phyloP scores from a whole-genome alignment of 768 basidiomycete genomes.

The Pleurotus djamor region DNA sequence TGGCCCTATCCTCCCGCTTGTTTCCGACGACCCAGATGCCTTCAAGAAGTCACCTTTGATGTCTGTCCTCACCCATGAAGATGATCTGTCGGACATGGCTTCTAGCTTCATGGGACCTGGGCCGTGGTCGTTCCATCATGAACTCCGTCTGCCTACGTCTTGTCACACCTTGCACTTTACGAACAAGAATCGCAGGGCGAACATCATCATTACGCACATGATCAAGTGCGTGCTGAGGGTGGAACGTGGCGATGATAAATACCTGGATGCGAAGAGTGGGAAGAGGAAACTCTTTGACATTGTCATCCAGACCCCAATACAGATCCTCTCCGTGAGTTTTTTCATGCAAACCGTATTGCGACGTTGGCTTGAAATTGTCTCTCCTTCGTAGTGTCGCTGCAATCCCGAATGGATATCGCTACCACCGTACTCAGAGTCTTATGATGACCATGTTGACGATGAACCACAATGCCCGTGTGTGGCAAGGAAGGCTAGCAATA shows the following conservation, averaged over 20 bases:
- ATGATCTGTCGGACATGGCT: constrained; percentile 53
- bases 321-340: constrained; percentile 77
- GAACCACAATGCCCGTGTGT: constrained; percentile 47
- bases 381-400: constrained; percentile 63
- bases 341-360: background rate
- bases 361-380: background rate
- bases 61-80: constrained; percentile 42
- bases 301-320: constrained; percentile 80
- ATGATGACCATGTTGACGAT: constrained; percentile 30
- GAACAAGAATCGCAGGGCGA: constrained; percentile 74
- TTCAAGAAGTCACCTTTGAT: constrained; percentile 67
- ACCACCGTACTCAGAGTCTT: constrained; percentile 65
- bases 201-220: constrained; percentile 71
- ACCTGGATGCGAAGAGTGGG: constrained; percentile 61
- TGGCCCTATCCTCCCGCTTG: constrained; percentile 74
- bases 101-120: constrained; percentile 73
- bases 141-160: constrained; percentile 65
- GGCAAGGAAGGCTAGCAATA: constrained; percentile 12
- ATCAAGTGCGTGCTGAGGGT: constrained; percentile 84
- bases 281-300: constrained; percentile 86
- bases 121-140: constrained; percentile 80
- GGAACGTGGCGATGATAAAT: constrained; percentile 72
- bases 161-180: constrained; percentile 70
- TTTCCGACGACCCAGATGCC: constrained; percentile 64
- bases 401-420: constrained; percentile 78